These are phyloP conservation scores for Echium plantagineum DNA, from an alignment of 257 asterid species.

Conservation along the genomic window DNA sequence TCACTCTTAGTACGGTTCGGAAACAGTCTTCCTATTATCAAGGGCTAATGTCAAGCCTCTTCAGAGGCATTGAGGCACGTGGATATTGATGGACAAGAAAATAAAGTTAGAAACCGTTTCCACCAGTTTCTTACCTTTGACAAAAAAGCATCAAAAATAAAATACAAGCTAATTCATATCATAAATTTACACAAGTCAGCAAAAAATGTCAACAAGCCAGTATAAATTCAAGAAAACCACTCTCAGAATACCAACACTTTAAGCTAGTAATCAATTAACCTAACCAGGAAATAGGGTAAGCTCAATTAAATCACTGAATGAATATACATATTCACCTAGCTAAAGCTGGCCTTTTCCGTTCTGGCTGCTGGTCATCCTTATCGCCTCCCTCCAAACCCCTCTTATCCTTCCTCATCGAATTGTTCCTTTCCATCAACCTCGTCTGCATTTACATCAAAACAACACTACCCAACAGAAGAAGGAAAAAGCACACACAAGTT, in stretches of 20 bases:
- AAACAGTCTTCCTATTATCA: no score
- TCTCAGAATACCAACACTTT: not conserved
- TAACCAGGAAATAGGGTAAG: not conserved
- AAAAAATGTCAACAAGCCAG: no score
- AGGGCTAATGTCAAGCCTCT: no score
- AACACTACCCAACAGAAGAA: not conserved
- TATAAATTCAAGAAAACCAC: not conserved
- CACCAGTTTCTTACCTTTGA: no score
- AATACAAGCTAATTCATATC: not conserved
- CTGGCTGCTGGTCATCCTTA: conserved; percentile 58
- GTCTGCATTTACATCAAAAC: conserved; percentile 58
- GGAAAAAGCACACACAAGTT: not conserved
- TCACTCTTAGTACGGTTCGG: no score
- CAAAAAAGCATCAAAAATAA: not conserved
- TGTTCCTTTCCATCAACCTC: conserved; percentile 71
- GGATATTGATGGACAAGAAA: no score
- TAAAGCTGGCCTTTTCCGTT: conserved; percentile 47
- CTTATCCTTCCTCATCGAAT: conserved; percentile 68
- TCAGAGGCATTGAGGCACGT: no score
- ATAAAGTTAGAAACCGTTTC: no score
- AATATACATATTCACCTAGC: conserved; percentile 22
- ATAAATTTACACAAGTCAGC: not conserved
- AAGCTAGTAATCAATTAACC: not conserved
- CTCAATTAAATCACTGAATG: no score
- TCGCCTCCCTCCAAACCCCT: conserved; percentile 66